Base-by-base conservation (phyloP, 2,329 filamentous ascomycete genomes). In the Neofusicoccum laricinum region DNA sequence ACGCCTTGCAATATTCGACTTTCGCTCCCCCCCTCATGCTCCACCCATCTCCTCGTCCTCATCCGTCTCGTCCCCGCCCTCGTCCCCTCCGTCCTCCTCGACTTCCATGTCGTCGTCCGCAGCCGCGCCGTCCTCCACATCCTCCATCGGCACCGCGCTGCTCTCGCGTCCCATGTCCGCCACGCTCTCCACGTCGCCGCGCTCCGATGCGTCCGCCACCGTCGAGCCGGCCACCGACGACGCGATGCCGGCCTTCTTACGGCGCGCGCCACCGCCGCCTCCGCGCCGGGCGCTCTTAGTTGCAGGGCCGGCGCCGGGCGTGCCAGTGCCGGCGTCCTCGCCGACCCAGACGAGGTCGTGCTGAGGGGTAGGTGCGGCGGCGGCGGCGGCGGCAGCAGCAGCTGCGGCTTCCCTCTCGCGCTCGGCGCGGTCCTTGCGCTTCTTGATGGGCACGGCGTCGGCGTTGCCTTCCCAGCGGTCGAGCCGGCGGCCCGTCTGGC, bases 401-500 rank as follows among this genome's bases (percentile, higher is more conserved):
- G 41, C 65, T 3, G 61, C 65, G 32, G 34, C 65, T 38, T 61
- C 65, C 41, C 53, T 51, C 10, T 64, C 63, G 45, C 46, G 38
- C 36, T 45, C 45, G 63, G 30, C 63, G 17, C 45, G 45, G 30
- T 61, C 63, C 12, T 41, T 59, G 34, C 51, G 51, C 34, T 58
- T 51, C 63, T 64, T 59, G 25, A 49, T 36, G 25, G 43, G 45
- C 21, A 51, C 64, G 14, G 59, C 62, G 17, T 64, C 64, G 2
- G 61, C 65, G 32, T 66, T 63, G 46, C 63, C 63, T 11, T 87
- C 83, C 91, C 91, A 94, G 36, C 91, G 84, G 61, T 84, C 80
- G n/a, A 94, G 79, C 45, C 91, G 83, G 32, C 91, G 84, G 19
- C 82, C 79, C 1, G 84, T 82, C 15, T 89, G 84, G 61, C 88